Conservation (phyloP, 2,329 filamentous ascomycete genomes). For the Penicillium fuscoglaucum region DNA sequence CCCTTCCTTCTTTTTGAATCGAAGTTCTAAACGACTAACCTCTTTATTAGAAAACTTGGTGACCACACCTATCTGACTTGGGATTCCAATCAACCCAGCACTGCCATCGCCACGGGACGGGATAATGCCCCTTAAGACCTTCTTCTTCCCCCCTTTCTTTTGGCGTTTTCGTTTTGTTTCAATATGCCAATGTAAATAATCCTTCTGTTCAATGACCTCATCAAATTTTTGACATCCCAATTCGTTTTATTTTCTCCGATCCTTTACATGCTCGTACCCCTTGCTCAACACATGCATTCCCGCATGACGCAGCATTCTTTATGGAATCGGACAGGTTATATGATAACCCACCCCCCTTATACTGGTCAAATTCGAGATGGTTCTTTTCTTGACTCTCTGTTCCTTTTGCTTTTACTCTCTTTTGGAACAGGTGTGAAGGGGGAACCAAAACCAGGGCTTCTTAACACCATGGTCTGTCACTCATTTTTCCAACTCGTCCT, state of each 20-base stretch:
- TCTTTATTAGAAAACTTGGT: constrained; percentile 74
- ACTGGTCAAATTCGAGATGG: not conserved
- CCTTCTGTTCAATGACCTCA: constrained; percentile 18
- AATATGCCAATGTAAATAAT: constrained; percentile 21
- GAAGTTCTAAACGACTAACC: not conserved
- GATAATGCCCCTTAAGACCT: constrained; percentile 41
- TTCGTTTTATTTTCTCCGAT: constrained; percentile 8
- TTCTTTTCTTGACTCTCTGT: not conserved
- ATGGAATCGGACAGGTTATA: constrained; percentile 5
- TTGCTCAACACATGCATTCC: constrained; percentile 23
- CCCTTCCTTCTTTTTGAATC: not conserved
- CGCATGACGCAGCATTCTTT: constrained; percentile 24
- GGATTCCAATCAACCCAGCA: constrained; percentile 71
- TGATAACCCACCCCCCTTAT: not conserved
- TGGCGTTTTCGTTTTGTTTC: constrained; percentile 7
- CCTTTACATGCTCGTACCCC: constrained; percentile 9
- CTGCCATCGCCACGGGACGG: constrained; percentile 57
- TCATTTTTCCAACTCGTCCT: constrained; percentile 22
- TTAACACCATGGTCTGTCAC: constrained; percentile 28
- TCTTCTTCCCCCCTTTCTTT: constrained; percentile 2
- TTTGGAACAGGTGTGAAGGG: constrained; percentile 11
- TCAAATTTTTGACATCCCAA: constrained; percentile 12
- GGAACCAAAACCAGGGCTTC: constrained; percentile 13
- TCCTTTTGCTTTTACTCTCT: not conserved
- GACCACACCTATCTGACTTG: constrained; percentile 97